Evolutionary conservation across 352 stramenopile species (phyloP).

Genomic region (Pythium rishiriense): DNA sequence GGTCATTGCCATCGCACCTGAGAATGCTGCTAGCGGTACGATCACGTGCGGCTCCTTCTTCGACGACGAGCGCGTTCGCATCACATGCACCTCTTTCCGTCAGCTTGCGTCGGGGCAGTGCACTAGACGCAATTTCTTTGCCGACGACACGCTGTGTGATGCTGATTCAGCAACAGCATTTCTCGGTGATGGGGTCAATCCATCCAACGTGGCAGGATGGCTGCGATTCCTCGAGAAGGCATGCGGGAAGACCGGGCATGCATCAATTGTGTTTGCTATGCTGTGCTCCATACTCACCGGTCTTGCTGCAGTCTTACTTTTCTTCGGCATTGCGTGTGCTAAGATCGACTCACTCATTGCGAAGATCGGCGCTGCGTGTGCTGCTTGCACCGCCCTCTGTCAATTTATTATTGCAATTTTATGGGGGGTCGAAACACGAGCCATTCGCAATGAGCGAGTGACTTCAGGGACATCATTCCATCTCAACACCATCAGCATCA

Average conservation of each 20-base stretch:
- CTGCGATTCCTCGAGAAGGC: constrained; percentile 43
- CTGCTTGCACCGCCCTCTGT: constrained; percentile 25
- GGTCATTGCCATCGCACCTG: constrained; percentile 23
- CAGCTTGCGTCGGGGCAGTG: constrained; percentile 26
- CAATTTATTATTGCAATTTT: constrained; percentile 39
- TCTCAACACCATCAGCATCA: constrained; percentile 37
- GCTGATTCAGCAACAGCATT: constrained; percentile 32
- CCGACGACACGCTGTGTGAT: constrained; percentile 19
- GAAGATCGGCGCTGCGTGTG: constrained; percentile 31
- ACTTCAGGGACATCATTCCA: constrained; percentile 54
- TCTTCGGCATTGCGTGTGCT: constrained; percentile 49
- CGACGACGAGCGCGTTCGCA: constrained; percentile 19
- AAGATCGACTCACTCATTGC: constrained; percentile 43
- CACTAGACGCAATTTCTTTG: constrained; percentile 12
- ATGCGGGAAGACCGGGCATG: constrained; percentile 37
- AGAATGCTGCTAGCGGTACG: constrained; percentile 19
- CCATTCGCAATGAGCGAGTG: constrained; percentile 32
- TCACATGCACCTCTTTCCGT: constrained; percentile 28
- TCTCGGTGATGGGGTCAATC: constrained; percentile 24
- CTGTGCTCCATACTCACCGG: constrained; percentile 29
- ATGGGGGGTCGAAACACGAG: constrained; percentile 42
- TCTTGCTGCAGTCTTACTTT: constrained; percentile 31
- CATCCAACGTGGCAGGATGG: constrained; percentile 30
- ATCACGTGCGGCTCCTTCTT: constrained; percentile 29
- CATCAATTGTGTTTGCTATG: constrained; percentile 31